Evolutionary conservation across 2,329 filamentous ascomycete genomes (phyloP).

Genomic region (Plectosphaerella plurivora): DNA sequence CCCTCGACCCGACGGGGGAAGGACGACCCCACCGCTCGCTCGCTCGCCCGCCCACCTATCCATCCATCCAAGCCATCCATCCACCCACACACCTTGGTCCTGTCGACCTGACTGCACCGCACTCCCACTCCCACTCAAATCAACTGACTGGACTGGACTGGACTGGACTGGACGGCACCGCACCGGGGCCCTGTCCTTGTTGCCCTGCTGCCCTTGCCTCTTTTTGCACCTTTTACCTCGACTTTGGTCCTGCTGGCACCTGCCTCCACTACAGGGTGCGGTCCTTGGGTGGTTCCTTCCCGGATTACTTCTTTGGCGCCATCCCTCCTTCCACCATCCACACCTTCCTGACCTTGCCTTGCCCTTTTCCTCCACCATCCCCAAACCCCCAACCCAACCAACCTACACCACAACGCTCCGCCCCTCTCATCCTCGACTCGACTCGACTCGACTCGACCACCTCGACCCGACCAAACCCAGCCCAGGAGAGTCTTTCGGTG

Average conservation of each 20-base stretch:
- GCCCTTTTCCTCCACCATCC: background rate
- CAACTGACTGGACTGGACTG: background rate
- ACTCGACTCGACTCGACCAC: background rate
- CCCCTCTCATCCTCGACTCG: background rate
- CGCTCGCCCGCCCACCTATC: background rate
- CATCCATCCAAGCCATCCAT: background rate
- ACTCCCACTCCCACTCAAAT: background rate
- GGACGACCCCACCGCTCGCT: background rate
- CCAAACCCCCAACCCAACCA: background rate
- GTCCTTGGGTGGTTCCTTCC: conserved; percentile 1
- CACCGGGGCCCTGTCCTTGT: background rate
- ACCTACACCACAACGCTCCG: background rate
- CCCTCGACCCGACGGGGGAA: background rate
- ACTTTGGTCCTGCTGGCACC: background rate
- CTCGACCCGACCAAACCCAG: background rate
- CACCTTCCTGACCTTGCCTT: background rate
- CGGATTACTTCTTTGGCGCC: conserved; percentile 6
- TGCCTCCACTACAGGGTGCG: background rate
- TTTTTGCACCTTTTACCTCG: background rate
- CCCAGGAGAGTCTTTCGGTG: background rate
- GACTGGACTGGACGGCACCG: too few relatives aligned
- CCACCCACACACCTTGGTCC: background rate
- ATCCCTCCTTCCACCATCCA: conserved; percentile 5
- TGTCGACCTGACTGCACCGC: background rate
- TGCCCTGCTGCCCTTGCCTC: background rate